Base-by-base conservation (phyloP, 2,329 filamentous ascomycete species). In the Penicillium corylophilum region DNA sequence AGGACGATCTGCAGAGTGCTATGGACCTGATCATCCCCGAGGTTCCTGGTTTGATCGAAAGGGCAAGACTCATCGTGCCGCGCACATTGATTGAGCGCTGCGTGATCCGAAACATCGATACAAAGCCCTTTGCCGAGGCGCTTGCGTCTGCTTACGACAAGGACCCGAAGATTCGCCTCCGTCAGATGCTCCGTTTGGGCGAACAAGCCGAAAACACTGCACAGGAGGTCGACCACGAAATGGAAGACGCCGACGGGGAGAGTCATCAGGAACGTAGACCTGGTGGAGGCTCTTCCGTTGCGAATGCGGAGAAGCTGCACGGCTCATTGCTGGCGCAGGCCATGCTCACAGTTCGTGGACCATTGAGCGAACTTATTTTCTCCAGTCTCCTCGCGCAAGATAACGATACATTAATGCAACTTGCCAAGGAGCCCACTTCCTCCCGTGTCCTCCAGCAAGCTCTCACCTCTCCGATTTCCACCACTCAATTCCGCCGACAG, bases 21-120 rank as follows among this genome's bases (percentile, higher is more conserved):
- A 82, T 91, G 50, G 78, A 85, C 44, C 80, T 85, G 62, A 88
- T 95, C 50, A 71, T 86, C 4, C 87, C 90, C 0, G 85, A 90
- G 48, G 80, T 96, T 5, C 79, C 84, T 0, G 82, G 82, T 44
- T 78, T 97, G 8, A 81, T 96, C 8, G 80, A 88, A 47, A 84
- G 90, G 54, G 85, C 85, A 35, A 82, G 93, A 41, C 88, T 89
- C 54, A 86, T 88, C 49, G 86, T 96, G 10, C 82, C 96, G 62
- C 89, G 86, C 66, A 85, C 86, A 0, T 75, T 97, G 3, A 87
- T 97, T 55, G 90, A 96, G 70, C 83, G 93, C 55, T 95, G 90
- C 67, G 75, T 83, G 5, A 84, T 86, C 9, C 85, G 93, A 50
- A 77, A 77, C 4, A 77, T 84, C 22, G 78, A 86, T 62, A 80